These are phyloP conservation scores for Fraxinus excelsior DNA, from an alignment of 257 asterid genomes.

Conservation along the genomic window DNA sequence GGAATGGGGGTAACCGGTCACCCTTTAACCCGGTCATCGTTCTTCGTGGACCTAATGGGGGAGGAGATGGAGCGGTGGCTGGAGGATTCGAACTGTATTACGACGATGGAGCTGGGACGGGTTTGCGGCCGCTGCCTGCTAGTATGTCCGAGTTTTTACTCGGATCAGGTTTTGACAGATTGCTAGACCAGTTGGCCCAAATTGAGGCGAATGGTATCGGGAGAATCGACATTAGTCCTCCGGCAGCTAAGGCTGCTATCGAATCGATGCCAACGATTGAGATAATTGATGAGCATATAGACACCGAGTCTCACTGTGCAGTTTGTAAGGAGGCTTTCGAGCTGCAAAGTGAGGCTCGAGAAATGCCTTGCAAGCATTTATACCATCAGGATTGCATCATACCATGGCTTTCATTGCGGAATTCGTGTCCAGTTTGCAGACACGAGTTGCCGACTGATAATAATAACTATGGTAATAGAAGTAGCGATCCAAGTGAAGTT, in stretches of 20 bases:
- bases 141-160: conserved; percentile 77
- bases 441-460: conserved; percentile 62
- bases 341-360: conserved; percentile 63
- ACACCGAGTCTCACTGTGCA: conserved; percentile 68
- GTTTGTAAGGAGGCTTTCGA: conserved; percentile 84
- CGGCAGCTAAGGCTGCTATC: conserved; percentile 78
- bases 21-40: conserved; percentile 90
- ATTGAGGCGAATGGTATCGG: conserved; percentile 73
- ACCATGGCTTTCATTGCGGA: conserved; percentile 75
- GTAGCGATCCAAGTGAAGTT: conserved; percentile 23
- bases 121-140: conserved; percentile 68
- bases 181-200: conserved; percentile 68
- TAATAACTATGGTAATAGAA: conserved; percentile 19
- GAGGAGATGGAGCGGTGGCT: conserved; percentile 32
- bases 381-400: conserved; percentile 80
- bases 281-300: conserved; percentile 47
- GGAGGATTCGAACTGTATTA: conserved; percentile 74
- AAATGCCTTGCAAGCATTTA: conserved; percentile 89
- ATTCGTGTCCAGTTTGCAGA: conserved; percentile 88
- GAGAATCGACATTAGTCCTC: conserved; percentile 60
- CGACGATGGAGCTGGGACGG: conserved; percentile 82
- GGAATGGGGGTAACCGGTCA: conserved; percentile 69
- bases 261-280: conserved; percentile 69
- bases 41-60: conserved; percentile 63
- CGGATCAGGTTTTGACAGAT: conserved; percentile 86